These are phyloP conservation scores for Phytophthora tubulina DNA, from an alignment of 352 stramenopile species.

Conservation along the genomic window DNA sequence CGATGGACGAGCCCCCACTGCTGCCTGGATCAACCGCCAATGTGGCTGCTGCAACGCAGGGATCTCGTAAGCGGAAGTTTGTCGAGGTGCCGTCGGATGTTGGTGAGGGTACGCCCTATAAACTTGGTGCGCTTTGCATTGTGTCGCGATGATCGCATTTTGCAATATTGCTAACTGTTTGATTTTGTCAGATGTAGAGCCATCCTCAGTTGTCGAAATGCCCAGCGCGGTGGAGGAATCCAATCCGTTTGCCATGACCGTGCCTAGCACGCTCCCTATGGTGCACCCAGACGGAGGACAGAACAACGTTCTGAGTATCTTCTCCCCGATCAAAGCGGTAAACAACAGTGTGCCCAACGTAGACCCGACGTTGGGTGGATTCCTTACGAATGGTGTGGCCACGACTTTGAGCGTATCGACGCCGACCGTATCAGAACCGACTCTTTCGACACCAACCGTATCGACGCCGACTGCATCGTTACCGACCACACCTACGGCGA, in stretches of 20 bases:
- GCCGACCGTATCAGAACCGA: background rate
- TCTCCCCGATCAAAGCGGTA: slow-evolving; percentile 56
- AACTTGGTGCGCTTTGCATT: slow-evolving; percentile 35
- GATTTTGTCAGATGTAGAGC: slow-evolving; percentile 33
- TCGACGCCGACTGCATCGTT: slow-evolving; percentile 16
- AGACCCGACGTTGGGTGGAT: slow-evolving; percentile 23
- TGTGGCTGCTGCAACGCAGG: slow-evolving; percentile 42
- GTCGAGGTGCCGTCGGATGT: slow-evolving; percentile 68
- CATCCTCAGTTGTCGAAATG: slow-evolving; percentile 63
- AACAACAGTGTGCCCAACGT: slow-evolving; percentile 33
- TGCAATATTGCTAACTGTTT: slow-evolving; percentile 10
- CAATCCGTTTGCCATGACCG: slow-evolving; percentile 47
- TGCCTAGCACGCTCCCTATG: slow-evolving; percentile 30
- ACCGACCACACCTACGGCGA: slow-evolving; percentile 5
- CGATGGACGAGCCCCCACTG: slow-evolving; percentile 85
- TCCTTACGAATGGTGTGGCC: slow-evolving; percentile 44
- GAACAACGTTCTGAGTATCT: slow-evolving; percentile 84
- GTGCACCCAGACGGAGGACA: slow-evolving; percentile 29
- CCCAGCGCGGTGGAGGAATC: slow-evolving; percentile 43
- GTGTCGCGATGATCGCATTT: background rate
- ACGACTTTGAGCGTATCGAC: background rate
- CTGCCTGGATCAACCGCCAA: slow-evolving; percentile 64
- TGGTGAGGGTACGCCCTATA: slow-evolving; percentile 29
- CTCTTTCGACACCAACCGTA: slow-evolving; percentile 11
- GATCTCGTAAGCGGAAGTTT: slow-evolving; percentile 83